phyloP scores from a whole-genome alignment of 495 filamentous ascomycete species.

The Penicillium alfredii region DNA sequence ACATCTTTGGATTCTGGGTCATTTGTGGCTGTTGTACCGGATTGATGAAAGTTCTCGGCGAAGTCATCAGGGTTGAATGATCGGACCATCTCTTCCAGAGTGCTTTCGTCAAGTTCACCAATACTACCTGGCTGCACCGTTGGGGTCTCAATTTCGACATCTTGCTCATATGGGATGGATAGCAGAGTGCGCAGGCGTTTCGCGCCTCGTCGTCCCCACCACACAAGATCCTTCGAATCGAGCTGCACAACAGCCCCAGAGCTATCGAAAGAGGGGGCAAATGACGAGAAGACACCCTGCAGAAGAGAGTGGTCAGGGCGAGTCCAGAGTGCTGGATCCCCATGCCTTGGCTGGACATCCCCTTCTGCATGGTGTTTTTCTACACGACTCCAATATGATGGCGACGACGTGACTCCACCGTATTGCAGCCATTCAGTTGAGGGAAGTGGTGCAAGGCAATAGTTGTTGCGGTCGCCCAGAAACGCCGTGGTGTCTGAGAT shows the following conservation, averaged over 20 bases:
- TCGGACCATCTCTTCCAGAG: slow-evolving; percentile 47
- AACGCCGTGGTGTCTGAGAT: slow-evolving; percentile 32
- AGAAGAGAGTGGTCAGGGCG: slow-evolving; percentile 54
- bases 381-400: slow-evolving; percentile 37
- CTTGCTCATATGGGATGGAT: slow-evolving; percentile 35
- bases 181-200: slow-evolving; percentile 50
- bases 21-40: slow-evolving; percentile 39
- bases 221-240: slow-evolving; percentile 66
- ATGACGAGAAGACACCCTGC: slow-evolving; percentile 78
- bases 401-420: slow-evolving; percentile 37
- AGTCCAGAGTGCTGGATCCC: slow-evolving; percentile 30
- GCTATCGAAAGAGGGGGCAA: slow-evolving; percentile 80
- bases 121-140: slow-evolving; percentile 43
- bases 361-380: slow-evolving; percentile 26
- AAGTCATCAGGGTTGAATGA: slow-evolving; percentile 39
- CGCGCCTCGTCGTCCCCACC: slow-evolving; percentile 77
- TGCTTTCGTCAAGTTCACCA: slow-evolving; percentile 41
- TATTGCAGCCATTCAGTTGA: slow-evolving; percentile 42
- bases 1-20: slow-evolving; percentile 49
- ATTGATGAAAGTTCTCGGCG: slow-evolving; percentile 25
- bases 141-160: slow-evolving; percentile 22
- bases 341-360: slow-evolving; percentile 12
- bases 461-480: slow-evolving; percentile 36
- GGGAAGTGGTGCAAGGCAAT: slow-evolving; percentile 35
- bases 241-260: slow-evolving; percentile 65